Evolutionary conservation across 768 basidiomycete genomes (phyloP), one percentile per base, ranked within the genome.

Genomic region (Leucosporidium yakuticum): DNA sequence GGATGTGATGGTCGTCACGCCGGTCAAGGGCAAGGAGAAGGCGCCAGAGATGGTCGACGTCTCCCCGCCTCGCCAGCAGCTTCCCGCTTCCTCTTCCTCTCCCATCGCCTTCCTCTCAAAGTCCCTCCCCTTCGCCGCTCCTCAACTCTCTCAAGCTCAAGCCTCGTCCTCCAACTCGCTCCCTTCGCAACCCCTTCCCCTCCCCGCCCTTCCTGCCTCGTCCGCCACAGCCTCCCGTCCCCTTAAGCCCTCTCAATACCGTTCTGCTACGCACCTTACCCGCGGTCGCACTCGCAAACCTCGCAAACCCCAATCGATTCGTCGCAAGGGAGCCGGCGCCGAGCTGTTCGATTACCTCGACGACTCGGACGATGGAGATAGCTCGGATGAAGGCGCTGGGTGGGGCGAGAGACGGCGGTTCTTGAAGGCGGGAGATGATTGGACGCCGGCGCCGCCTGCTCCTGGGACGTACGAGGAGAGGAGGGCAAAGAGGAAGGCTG

Each of bases 261-360:
- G 27, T 14, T 54, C 31, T 20, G 53, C 25, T 27, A 44, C 39
- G 11, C 17, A 44, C 53, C 23, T 54, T 14, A 54, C 53, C 2
- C 53, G 31, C 17, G 57, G 57, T 11, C 57, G 57, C 34, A 62
- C 56, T 47, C 55, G 62, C 56, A 67, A 67, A 36, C 34, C 48
- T 20, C 32, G 50, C 48, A 29, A 23, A 9, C 21, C 12, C 4
- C 53, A 65, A n/a, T 27, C 54, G 20, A 44, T 23, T 14, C 21
- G 23, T 21, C 25, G 21, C 23, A 51, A 51, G 39, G 17, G 27
- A 32, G n/a, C 27, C 25, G 20, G 48, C 55, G 54, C 65, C 34
- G 31, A 62, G 60, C 60, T 67, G 3, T 67, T 57, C 48, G 65
- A 67, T 48, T 67, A 62, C 55, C 48, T 56, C 19, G 32, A 49